Percentiles rank a stretch among this genome's conserved stretches.
Evolutionary conservation across 2,329 filamentous ascomycete species (phyloP).

Genomic region (Epichloe festucae): DNA sequence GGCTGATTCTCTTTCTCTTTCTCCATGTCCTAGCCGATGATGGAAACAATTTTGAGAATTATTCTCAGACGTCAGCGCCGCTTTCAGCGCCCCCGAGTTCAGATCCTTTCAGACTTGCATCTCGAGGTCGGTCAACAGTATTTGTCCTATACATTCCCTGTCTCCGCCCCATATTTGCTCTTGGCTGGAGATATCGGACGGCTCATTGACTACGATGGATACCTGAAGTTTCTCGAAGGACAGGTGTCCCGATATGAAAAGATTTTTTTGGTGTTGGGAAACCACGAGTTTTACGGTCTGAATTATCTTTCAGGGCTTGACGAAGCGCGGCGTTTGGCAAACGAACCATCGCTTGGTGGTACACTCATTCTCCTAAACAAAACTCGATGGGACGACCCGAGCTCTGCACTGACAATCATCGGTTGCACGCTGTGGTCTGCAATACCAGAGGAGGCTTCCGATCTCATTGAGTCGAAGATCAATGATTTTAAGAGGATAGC

Average conservation of each 20-base stretch:
- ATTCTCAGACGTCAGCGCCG: background rate
- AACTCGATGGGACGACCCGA: slow-evolving; percentile 24
- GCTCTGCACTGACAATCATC: slow-evolving; percentile 33
- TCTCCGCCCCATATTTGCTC: slow-evolving; percentile 28
- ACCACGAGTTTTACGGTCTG: slow-evolving; percentile 40
- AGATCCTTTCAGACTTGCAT: slow-evolving; percentile 37
- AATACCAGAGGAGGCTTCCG: slow-evolving; percentile 26
- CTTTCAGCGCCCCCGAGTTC: slow-evolving; percentile 4
- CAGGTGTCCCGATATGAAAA: slow-evolving; percentile 29
- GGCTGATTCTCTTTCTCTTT: background rate
- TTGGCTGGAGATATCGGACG: slow-evolving; percentile 38
- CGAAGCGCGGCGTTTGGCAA: slow-evolving; percentile 22
- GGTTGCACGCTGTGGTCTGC: slow-evolving; percentile 46
- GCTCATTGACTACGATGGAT: slow-evolving; percentile 31
- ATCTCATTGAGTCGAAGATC: slow-evolving; percentile 29
- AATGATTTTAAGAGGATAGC: slow-evolving; percentile 42
- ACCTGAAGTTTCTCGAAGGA: slow-evolving; percentile 28
- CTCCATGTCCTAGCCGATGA: background rate
- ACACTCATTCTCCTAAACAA: slow-evolving; percentile 32
- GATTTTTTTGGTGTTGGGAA: slow-evolving; percentile 38
- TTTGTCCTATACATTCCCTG: slow-evolving; percentile 26
- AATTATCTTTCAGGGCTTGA: slow-evolving; percentile 24
- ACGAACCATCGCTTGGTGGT: slow-evolving; percentile 24
- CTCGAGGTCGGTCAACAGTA: slow-evolving; percentile 34
- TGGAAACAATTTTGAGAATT: slow-evolving; percentile 1